Base-by-base conservation (phyloP, 768 basidiomycete genomes). In the Dacryopinax spathularia region DNA sequence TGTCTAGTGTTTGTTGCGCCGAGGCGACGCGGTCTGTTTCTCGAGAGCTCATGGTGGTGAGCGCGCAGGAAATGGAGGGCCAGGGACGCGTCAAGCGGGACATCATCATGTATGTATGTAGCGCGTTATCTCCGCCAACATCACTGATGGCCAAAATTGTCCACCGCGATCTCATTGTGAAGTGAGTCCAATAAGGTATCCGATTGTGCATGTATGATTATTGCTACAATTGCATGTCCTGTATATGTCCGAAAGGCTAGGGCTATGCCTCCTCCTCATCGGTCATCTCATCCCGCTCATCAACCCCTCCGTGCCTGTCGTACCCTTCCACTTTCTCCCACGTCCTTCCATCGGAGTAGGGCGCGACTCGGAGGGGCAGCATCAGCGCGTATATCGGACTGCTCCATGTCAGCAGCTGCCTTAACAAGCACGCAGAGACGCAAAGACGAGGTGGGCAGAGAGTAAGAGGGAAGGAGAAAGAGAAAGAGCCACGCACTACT, bases 261-360 rank as follows among this genome's bases (percentile, higher is more conserved):
- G n/a, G n/a, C n/a, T n/a, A n/a, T n/a, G n/a, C n/a, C n/a, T 75
- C 76, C 61, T 93, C 79, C 64, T 78, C 92, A 68, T 92, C 90
- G 2, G 95, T 97, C 66, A 97, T 75, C 70, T 93, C 91, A 64
- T 94, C 95, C 18, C 86, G 88, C 33, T 77, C 77, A n/a, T 80
- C 75, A 1, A 93, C 73, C 3, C 88, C 87, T 1, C 73, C 70
- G 66, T 89, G 86, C 18, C 77, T 73, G 39, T 81, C 78, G 67
- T 83, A 81, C 15, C 89, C 91, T 9, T 79, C 76, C 20, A 79
- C 78, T 16, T 89, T 83, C 13, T 84, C 86, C 91, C 90, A 94
- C 0, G 80, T 78, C 64, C 82, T 80, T 1, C 96, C 96, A 70
- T 97, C 87, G 0, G 89, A 88, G 63, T 88, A 86, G 0, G 95